Base-by-base conservation (phyloP, 176 grass and related monocot genomes). In the Aegilops speltoides region DNA sequence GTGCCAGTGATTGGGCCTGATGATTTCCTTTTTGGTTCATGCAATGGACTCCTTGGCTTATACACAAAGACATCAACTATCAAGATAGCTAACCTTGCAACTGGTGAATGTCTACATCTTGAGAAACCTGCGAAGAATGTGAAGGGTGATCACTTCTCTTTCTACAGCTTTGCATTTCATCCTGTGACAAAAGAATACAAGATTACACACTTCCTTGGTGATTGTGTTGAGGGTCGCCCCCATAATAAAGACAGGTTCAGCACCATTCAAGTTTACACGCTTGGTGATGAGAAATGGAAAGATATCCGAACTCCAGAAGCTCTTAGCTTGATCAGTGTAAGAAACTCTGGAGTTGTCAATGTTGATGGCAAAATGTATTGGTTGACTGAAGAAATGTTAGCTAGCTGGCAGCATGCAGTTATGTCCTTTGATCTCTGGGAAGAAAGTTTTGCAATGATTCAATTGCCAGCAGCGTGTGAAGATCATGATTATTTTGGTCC, bases 211-310 rank as follows among this genome's bases (percentile, higher is more conserved):
- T 80, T 85, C 64, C 76, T 38, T 76, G 32, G 2, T 31, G 66
- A 6, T 11, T 79, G 12, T 3, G 2, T 6, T 72, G 36, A 72
- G 36, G 36, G 69, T 23, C 10, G 69, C 10, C 20, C 10, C 20
- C 36, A 12, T 41, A 3, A 23, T 72, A 72, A 41, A 41, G 31
- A 69, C 8, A 40, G 6, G 4, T 54, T 50, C 60, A 68, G 46
- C 40, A 32, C 17, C 40, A 80, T 85, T 74, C 82, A 89, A 24
- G 57, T 89, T 54, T 85, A 89, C 65, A 84, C 56, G 17, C 87
- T 88, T 76, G 88, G 77, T 24, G 52, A 62, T 85, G 82, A 81
- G 12, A 66, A 40, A 15, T 79, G 66, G 82, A 84, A 57, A 79
- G 52, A 88, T 64, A 38, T 88, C 46, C 16, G 15, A 63, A 60